Evolutionary conservation across 306 rosid species (phyloP), one percentile per base, ranked within the genome.

Genomic region (Vigna hirtella): DNA sequence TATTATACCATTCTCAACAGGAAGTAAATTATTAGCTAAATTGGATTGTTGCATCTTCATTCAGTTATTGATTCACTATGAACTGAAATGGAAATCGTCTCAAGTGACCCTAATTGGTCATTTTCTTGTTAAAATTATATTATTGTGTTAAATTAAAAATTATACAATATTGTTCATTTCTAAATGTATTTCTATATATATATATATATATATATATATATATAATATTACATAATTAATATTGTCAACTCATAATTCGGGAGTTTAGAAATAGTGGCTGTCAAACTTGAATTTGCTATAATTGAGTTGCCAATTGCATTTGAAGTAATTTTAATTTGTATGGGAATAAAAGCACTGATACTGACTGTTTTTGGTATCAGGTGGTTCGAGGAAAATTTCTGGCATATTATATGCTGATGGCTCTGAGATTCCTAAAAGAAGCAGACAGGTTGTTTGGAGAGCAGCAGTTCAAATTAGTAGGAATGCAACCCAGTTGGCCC

Each of bases 381-480:
- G 96, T 84, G 98, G 98, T 58, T 67, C 9, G 69, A 86, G 76
- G 80, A 90, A 88, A 83, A 89, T 94, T 85, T 84, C 82, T 65
- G 87, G 97, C 16, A 50, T 91, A 77, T 70, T 55, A 72, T 91
- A 91, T 73, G 84, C 90, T 76, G 98, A 93, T 79, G 89, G 90
- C 81, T 81, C 86, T 68, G 97, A 91, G 81, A 87, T 91, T 77
- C 96, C 96, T 38, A 91, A 83, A 82, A 89, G 98, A 83, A 90
- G 93, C 85, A 85, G 94, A 70, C 98, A 85, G 75, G 80, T 87
- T 12, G 86, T 88, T 72, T 94, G 98, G 98, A 91, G 97, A 83
- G 96, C 94, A 80, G 90, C 94, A 20, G 96, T 94, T 79, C 91
- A 90, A 80, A 87, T 85, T 89, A 86, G 97, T 83, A 85, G 83